A percentile compares a stretch with the other conserved stretches of the same genome.
Evolutionary conservation across 2,329 filamentous ascomycete species (phyloP).

Genomic region (Penicillium sp.): DNA sequence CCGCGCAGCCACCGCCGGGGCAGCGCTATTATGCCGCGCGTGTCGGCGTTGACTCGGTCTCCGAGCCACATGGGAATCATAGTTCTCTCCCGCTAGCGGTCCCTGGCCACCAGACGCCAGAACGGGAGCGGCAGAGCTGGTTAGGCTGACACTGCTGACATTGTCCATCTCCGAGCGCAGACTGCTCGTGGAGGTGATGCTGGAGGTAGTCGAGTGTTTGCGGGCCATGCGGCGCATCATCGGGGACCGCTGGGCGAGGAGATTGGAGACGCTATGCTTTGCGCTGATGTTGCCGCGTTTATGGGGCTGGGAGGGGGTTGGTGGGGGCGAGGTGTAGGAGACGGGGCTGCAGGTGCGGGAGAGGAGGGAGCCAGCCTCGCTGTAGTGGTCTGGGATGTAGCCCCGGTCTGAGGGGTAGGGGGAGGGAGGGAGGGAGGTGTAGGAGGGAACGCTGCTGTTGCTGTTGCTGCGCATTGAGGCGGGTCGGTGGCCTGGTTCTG

Average conservation of each 20-base stretch:
- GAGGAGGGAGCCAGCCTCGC: constrained; percentile 17
- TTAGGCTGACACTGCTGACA: background rate
- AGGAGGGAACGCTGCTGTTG: constrained; percentile 22
- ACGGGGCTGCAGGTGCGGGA: constrained; percentile 15
- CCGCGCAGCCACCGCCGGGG: constrained; percentile 7
- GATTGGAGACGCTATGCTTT: constrained; percentile 27
- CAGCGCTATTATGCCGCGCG: constrained; percentile 20
- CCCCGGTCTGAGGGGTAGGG: constrained; percentile 14
- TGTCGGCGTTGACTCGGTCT: constrained; percentile 23
- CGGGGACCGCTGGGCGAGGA: constrained; percentile 24
- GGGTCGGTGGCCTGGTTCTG: constrained; percentile 23
- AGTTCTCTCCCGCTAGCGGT: background rate
- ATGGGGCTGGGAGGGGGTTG: constrained; percentile 17
- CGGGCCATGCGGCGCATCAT: constrained; percentile 30
- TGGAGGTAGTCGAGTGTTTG: constrained; percentile 28
- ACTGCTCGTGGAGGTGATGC: constrained; percentile 32
- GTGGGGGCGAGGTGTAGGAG: constrained; percentile 17
- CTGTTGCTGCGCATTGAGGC: constrained; percentile 30
- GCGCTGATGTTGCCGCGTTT: constrained; percentile 26
- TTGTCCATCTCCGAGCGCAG: constrained; percentile 31
- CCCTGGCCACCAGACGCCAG: constrained; percentile 4
- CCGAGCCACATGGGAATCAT: constrained; percentile 8
- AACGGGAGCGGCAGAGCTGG: constrained; percentile 1
- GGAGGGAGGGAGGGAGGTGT: constrained; percentile 17
- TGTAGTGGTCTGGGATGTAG: constrained; percentile 22